Evolutionary conservation across 2,329 filamentous ascomycete genomes (phyloP), one percentile per base, ranked within the genome.

Genomic region (Periconia sp.): DNA sequence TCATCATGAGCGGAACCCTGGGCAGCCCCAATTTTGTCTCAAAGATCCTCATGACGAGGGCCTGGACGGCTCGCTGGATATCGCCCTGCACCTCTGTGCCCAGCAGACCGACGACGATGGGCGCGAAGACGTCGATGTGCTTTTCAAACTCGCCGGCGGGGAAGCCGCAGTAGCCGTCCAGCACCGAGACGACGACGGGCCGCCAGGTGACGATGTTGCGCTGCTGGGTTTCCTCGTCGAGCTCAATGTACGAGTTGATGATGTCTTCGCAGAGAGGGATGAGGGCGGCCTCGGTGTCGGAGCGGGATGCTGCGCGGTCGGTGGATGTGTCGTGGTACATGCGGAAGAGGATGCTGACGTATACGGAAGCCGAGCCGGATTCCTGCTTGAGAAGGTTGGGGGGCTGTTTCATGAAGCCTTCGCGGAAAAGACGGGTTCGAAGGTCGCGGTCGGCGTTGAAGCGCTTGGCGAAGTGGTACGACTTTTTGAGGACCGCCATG

Each of bases 391-490:
- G 83, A 13, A 99, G 81, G 67, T 99, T 99, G 2, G 94, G 94
- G 15, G 94, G 93, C 71, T 99, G 94, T 77, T 96, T 96, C 94
- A 99, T 99, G 81, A 99, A 99, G 0, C 95, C 94, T 73, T 99
- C 94, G 47, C 92, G 84, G 91, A 95, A 99, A 17, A 99, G 81
- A 17, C 91, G 86, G 82, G 96, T 96, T 44, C 94, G 87, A 37
- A 99, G 81, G 62, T 97, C 94, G 75, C 96, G 96, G 76, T 99
- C 92, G 59, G 92, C 91, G 74, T 99, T 99, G 81, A 99, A 99
- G 64, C 89, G 90, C 68, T 95, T 92, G 43, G 95, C 94, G 64
- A 99, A 99, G 55, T 95, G 86, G 76, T 96, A 99, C 27, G 89
- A 94, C 71, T 95, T 94, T 77, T 99, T 99, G 30, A 99, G 82